phyloP scores from a whole-genome alignment of 371 early-diverging fungal species.

The Mortierella sp. region DNA sequence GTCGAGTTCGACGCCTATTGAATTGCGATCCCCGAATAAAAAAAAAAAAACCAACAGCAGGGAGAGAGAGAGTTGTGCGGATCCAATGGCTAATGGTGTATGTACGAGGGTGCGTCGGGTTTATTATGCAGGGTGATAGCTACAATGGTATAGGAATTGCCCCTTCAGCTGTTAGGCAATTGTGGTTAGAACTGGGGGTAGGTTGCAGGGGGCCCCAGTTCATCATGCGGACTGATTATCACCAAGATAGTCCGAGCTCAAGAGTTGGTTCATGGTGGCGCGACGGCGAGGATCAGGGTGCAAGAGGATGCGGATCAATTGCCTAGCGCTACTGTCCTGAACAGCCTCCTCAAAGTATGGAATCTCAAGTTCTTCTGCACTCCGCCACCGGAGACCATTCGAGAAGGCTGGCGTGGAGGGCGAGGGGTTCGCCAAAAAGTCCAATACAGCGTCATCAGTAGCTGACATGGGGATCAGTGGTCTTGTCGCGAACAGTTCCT shows the following conservation, averaged over 20 bases:
- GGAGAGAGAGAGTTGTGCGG: no score
- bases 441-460: slow-evolving; percentile 20
- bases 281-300: slow-evolving; percentile 35
- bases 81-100: no score
- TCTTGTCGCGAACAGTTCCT: slow-evolving; percentile 44
- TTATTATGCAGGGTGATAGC: no score
- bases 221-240: not conserved
- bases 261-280: slow-evolving; percentile 29
- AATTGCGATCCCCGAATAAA: no score
- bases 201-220: no score
- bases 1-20: no score
- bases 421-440: slow-evolving; percentile 41
- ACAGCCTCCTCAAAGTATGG: slow-evolving; percentile 44
- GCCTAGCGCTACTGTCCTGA: slow-evolving; percentile 22
- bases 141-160: no score
- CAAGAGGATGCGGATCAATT: slow-evolving; percentile 30
- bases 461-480: slow-evolving; percentile 28
- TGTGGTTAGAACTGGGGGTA: no score
- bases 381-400: slow-evolving; percentile 27
- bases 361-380: slow-evolving; percentile 26
- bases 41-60: no score
- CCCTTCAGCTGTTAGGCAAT: no score
- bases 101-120: no score
- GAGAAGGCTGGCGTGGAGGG: slow-evolving; percentile 24
- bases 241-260: slow-evolving; percentile 25